Evolutionary conservation across 768 basidiomycete genomes (phyloP).

Genomic region (Lactarius deliciosus): DNA sequence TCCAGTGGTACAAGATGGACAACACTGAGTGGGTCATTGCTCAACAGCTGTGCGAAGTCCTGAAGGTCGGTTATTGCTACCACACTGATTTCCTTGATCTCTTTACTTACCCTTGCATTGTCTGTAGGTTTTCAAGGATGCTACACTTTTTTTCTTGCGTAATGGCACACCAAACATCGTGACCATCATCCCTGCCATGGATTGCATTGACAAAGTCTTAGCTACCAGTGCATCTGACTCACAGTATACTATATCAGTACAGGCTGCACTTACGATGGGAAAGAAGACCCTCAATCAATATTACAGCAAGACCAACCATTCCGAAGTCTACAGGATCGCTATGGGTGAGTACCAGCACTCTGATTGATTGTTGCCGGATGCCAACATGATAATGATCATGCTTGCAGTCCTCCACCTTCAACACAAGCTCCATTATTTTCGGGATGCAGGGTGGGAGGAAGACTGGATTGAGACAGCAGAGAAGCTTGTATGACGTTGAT

Average conservation of each 20-base stretch:
- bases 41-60: background rate
- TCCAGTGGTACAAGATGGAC: no score
- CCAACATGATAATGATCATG: no score
- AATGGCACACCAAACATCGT: background rate
- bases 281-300: background rate
- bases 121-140: background rate
- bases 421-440: conserved; percentile 13
- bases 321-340: background rate
- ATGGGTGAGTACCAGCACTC: background rate
- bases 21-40: background rate
- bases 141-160: background rate
- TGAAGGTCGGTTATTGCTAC: background rate
- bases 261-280: background rate
- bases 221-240: background rate
- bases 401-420: background rate
- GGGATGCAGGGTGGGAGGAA: background rate
- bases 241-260: background rate
- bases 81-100: no score
- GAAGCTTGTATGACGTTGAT: background rate
- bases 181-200: background rate
- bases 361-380: no score
- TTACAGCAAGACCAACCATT: background rate
- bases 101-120: background rate
- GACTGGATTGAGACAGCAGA: conserved; percentile 5
- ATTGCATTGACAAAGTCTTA: background rate